Evolutionary conservation across 805 yeast species (phyloP), one percentile per base, ranked within the genome.

Genomic region (Saccharomycopsis sp.): DNA sequence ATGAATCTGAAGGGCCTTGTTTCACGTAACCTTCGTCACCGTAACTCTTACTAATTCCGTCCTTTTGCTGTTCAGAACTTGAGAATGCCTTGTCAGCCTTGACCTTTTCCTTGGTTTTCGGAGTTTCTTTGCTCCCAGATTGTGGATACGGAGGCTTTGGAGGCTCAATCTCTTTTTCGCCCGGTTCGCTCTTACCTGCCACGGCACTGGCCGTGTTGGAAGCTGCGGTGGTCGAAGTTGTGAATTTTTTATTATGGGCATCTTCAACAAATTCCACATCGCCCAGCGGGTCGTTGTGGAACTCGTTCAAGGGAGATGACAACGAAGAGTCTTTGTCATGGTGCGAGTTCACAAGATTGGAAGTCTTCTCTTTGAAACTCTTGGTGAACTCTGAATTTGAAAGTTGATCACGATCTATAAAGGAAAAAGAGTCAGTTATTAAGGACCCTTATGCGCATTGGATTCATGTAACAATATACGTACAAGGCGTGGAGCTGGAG

Each of bases 131-230:
- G 10, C n/a, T 10, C 10, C 35, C 16, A 5, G 41, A 34, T 17
- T 45, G 38, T 5, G 49, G 48, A 20, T 44, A 46, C 23, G 48
- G 47, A 26, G 49, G 43, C 9, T 39, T 40, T 19, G 41, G 42
- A 3, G 44, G 39, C n/a, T n/a, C n/a, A n/a, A n/a, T n/a, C n/a
- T n/a, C n/a, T n/a, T n/a, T n/a, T n/a, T n/a, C n/a, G n/a, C n/a
- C n/a, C n/a, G n/a, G n/a, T n/a, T n/a, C n/a, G n/a, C n/a, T 21
- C 46, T 13, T 26, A 19, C n/a, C n/a, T n/a, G n/a, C n/a, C 6
- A 9, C 35, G 16, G 34, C 34, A 21, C 26, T 27, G 26, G 21
- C 30, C 6, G 19, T 21, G 16, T 10, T 18, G n/a, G 20, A n/a
- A 21, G 30, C 30, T 10, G 8, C 34, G 3, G 38, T 13, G 4